A percentile compares a stretch with the other conserved stretches of the same genome.
Evolutionary conservation across 1,284 basidiomycete species (phyloP).

Genomic region (Sporisorium exsertum): DNA sequence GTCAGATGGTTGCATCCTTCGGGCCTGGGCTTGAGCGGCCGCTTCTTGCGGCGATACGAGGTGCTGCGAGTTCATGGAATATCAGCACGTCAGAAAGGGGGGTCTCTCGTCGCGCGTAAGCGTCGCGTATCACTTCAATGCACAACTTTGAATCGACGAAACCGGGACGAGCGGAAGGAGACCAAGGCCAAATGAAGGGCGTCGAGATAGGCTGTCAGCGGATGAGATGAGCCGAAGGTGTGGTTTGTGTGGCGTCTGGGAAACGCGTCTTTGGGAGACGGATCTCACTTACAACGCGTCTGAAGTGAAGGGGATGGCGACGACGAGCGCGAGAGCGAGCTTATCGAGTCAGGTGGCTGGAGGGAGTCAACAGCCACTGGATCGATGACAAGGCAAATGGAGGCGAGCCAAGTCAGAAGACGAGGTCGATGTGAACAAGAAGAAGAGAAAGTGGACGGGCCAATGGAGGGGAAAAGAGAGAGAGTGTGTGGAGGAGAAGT

Average conservation of each 20-base stretch:
- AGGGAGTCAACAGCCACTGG: constrained; percentile 14
- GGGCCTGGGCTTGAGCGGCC: constrained; percentile 56
- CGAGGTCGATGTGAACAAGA: constrained; percentile 17
- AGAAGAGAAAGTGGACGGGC: constrained; percentile 16
- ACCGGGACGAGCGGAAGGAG: constrained; percentile 4
- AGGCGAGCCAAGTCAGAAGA: constrained; percentile 25
- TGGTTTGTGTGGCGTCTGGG: constrained; percentile 13
- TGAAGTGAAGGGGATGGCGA: constrained; percentile 32
- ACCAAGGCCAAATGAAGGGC: constrained; percentile 15
- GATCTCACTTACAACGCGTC: constrained; percentile 47
- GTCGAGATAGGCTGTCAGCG: constrained; percentile 24
- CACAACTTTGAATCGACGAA: constrained; percentile 27
- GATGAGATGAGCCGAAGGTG: constrained; percentile 34
- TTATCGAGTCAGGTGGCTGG: constrained; percentile 13
- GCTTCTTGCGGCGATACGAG: constrained; percentile 58
- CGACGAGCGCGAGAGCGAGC: constrained; percentile 38
- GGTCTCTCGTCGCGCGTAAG: constrained; percentile 26
- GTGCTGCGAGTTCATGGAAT: constrained; percentile 54
- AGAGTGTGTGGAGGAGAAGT: constrained; percentile 21
- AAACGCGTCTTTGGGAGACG: constrained; percentile 23
- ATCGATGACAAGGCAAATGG: constrained; percentile 5
- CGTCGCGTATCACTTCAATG: constrained; percentile 42
- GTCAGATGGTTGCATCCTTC: constrained; percentile 54
- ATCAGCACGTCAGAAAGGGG: constrained; percentile 35
- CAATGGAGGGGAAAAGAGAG: neutral